These are phyloP conservation scores for Modicella reniformis DNA, from an alignment of 371 early-diverging fungal species.

Conservation along the genomic window DNA sequence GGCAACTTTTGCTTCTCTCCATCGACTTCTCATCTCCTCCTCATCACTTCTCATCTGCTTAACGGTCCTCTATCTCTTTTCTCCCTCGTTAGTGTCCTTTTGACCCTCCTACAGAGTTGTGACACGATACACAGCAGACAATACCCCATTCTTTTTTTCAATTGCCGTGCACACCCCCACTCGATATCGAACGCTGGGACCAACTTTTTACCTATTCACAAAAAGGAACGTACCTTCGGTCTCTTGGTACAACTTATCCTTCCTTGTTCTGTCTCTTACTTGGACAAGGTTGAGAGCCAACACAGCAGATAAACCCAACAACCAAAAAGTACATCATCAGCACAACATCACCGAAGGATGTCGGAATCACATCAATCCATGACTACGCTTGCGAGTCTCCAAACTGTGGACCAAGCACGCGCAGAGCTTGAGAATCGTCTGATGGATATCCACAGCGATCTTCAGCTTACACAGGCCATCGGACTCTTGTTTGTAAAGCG, in stretches of 20 bases:
- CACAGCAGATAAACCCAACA: neutral
- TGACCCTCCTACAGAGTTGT: slow-evolving; percentile 4
- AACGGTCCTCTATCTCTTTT: neutral
- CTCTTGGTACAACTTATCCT: neutral
- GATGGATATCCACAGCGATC: slow-evolving; percentile 43
- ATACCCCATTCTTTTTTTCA: neutral
- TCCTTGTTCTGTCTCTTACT: too few relatives aligned
- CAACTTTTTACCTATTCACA: too few relatives aligned
- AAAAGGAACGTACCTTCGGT: neutral
- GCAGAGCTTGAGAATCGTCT: slow-evolving; percentile 42
- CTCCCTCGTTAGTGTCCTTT: neutral
- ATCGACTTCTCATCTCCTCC: neutral
- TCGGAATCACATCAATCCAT: slow-evolving; percentile 6
- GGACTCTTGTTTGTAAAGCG: slow-evolving; percentile 53
- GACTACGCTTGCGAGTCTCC: slow-evolving; percentile 33
- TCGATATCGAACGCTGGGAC: slow-evolving; percentile 1
- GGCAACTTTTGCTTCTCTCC: neutral
- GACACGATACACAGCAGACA: neutral
- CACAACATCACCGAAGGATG: neutral
- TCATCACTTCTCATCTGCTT: too few relatives aligned
- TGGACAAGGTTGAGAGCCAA: too few relatives aligned
- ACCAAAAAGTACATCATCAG: neutral
- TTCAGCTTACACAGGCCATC: slow-evolving; percentile 48
- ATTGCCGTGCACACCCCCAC: too few relatives aligned
- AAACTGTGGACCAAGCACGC: slow-evolving; percentile 43